Evolutionary conservation across 2,329 filamentous ascomycete genomes (phyloP).

Genomic region (Colletotrichum ledebouriae): DNA sequence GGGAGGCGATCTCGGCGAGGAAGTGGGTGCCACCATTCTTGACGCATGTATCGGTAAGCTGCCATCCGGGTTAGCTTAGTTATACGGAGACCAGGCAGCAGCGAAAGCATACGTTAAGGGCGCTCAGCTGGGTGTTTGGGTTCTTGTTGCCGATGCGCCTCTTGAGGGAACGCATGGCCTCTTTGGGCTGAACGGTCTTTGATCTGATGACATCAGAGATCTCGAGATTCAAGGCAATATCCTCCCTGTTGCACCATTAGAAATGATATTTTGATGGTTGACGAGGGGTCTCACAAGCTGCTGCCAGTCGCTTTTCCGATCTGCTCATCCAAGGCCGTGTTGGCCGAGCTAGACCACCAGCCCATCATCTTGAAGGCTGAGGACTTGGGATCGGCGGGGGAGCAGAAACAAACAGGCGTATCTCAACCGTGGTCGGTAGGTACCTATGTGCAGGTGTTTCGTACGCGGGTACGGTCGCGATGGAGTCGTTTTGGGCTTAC

Average conservation of each 20-base stretch:
- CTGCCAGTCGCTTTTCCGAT: slow-evolving; percentile 95
- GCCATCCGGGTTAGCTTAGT: slow-evolving; percentile 53
- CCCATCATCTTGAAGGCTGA: slow-evolving; percentile 76
- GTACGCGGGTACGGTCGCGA: slow-evolving; percentile 22
- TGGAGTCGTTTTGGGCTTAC: slow-evolving; percentile 12
- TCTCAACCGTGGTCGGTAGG: slow-evolving; percentile 19
- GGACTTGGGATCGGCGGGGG: slow-evolving; percentile 29
- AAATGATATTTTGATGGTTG: slow-evolving; percentile 23
- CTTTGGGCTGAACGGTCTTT: slow-evolving; percentile 96
- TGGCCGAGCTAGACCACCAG: slow-evolving; percentile 94
- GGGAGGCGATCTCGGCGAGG: slow-evolving; percentile 92
- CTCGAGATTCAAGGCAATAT: slow-evolving; percentile 97
- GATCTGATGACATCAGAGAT: slow-evolving; percentile 98
- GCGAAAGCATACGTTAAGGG: slow-evolving; percentile 77
- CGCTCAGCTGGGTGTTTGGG: slow-evolving; percentile 94
- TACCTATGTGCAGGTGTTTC: slow-evolving; percentile 11
- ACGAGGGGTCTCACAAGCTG: slow-evolving; percentile 78
- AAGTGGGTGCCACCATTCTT: slow-evolving; percentile 99
- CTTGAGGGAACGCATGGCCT: slow-evolving; percentile 97
- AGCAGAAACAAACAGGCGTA: slow-evolving; percentile 19
- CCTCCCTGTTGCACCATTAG: slow-evolving; percentile 73
- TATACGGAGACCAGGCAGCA: slow-evolving; percentile 39
- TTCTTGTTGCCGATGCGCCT: slow-evolving; percentile 96
- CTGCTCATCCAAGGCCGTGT: slow-evolving; percentile 95
- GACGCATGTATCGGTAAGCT: slow-evolving; percentile 97